Conservation (phyloP, 345 rosid species). For the Turnera subulata region DNA sequence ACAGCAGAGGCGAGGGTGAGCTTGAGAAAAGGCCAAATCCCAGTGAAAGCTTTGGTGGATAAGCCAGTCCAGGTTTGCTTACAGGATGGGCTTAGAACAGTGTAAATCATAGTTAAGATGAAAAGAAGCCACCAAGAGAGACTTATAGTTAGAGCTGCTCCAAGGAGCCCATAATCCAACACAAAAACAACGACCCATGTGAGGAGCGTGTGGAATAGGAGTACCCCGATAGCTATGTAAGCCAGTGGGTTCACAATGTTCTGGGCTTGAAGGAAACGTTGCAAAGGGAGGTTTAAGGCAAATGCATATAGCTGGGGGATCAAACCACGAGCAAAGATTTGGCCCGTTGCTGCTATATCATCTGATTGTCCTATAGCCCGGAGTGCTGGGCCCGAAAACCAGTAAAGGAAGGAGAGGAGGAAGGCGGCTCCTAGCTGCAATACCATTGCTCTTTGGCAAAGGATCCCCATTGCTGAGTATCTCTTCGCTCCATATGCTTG, state of each 20-base stretch:
- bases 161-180: conserved; percentile 53
- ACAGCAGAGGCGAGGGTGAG: conserved; percentile 82
- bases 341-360: conserved; percentile 59
- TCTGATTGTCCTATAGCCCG: conserved; percentile 59
- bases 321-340: conserved; percentile 64
- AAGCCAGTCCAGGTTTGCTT: conserved; percentile 83
- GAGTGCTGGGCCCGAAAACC: conserved; percentile 63
- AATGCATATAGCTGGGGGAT: conserved; percentile 83
- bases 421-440: conserved; percentile 71
- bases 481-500: conserved; percentile 88
- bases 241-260: conserved; percentile 94
- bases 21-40: conserved; percentile 92
- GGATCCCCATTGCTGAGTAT: conserved; percentile 70
- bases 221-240: conserved; percentile 65
- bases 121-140: conserved; percentile 83
- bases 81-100: conserved; percentile 62
- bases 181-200: conserved; percentile 57
- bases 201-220: conserved; percentile 60
- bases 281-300: conserved; percentile 77
- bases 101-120: conserved; percentile 44
- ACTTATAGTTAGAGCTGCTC: conserved; percentile 72
- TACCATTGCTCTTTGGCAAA: conserved; percentile 87
- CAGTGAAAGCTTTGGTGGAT: conserved; percentile 52
- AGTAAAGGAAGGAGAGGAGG: conserved; percentile 60
- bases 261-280: conserved; percentile 92